Conservation (phyloP, 768 basidiomycete genomes). For the Trametes villosa region DNA sequence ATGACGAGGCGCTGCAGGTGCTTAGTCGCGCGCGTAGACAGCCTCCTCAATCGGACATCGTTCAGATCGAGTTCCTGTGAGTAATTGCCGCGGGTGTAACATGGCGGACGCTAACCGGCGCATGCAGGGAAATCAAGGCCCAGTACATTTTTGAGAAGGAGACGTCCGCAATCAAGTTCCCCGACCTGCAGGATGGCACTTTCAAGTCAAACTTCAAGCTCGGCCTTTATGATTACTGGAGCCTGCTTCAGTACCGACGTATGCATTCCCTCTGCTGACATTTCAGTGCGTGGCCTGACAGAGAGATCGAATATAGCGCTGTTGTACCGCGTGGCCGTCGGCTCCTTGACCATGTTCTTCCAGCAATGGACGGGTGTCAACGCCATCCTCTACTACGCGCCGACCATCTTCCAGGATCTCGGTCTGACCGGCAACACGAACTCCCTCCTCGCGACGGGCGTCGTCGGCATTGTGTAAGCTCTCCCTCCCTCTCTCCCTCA, state of each 20-base stretch:
- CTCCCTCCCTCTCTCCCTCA: not conserved
- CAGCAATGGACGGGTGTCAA: slow-evolving; percentile 86
- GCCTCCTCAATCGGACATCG: slow-evolving; percentile 61
- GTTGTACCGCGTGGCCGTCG: slow-evolving; percentile 64
- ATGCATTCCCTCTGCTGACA: not conserved
- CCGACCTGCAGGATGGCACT: slow-evolving; percentile 66
- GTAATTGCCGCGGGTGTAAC: slow-evolving; percentile 29
- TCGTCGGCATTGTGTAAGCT: slow-evolving; percentile 77
- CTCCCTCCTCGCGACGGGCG: slow-evolving; percentile 64
- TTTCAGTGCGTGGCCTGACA: too few species aligned
- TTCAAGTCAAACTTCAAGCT: slow-evolving; percentile 63
- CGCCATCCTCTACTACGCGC: slow-evolving; percentile 78
- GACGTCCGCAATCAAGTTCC: slow-evolving; percentile 57
- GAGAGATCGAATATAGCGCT: slow-evolving; percentile 46
- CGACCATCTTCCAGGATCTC: slow-evolving; percentile 65
- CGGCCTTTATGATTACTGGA: slow-evolving; percentile 61
- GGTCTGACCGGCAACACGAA: slow-evolving; percentile 65
- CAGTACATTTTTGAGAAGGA: slow-evolving; percentile 77
- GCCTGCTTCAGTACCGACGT: slow-evolving; percentile 59
- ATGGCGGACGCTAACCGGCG: not conserved
- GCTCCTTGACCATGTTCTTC: slow-evolving; percentile 74
- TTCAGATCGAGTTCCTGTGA: slow-evolving; percentile 76
- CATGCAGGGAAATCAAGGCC: slow-evolving; percentile 67
- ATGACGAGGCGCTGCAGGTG: slow-evolving; percentile 71
- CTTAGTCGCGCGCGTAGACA: slow-evolving; percentile 62